Conservation (phyloP, 2,329 filamentous ascomycete species). For the Sphaerulina populicola region DNA sequence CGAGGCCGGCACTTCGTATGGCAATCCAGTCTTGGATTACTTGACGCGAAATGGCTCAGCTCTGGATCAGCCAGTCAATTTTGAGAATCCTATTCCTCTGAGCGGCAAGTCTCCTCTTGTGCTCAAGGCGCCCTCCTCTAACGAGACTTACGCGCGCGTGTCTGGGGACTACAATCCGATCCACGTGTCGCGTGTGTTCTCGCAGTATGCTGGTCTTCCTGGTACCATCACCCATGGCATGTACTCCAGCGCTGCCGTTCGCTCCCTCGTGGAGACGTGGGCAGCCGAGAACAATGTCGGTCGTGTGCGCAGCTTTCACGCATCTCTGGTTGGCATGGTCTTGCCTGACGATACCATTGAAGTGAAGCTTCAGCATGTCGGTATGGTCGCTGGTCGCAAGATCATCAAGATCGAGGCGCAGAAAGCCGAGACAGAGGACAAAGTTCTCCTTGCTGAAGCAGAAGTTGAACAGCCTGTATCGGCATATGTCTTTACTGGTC, state of each 20-base stretch:
- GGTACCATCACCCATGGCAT: constrained; percentile 98
- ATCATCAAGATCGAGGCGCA: constrained; percentile 97
- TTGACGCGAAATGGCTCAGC: constrained; percentile 82
- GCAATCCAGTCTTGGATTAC: constrained; percentile 95
- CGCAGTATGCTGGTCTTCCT: constrained; percentile 86
- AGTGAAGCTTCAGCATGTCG: constrained; percentile 90
- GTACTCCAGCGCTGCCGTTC: constrained; percentile 96
- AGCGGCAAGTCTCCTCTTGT: constrained; percentile 84
- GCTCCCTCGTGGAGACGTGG: constrained; percentile 96
- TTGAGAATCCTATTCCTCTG: constrained; percentile 93
- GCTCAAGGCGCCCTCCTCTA: constrained; percentile 85
- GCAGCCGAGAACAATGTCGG: constrained; percentile 98
- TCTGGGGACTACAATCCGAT: constrained; percentile 99
- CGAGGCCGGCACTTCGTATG: constrained; percentile 79
- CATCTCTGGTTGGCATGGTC: constrained; percentile 96
- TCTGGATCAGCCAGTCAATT: constrained; percentile 92
- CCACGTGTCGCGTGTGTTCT: constrained; percentile 94
- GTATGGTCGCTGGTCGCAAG: constrained; percentile 97
- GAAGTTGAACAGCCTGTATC: constrained; percentile 97
- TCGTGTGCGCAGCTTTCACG: constrained; percentile 94
- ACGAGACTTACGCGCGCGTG: constrained; percentile 95
- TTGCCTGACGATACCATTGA: constrained; percentile 91
- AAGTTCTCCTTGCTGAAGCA: constrained; percentile 88
- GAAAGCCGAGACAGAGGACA: constrained; percentile 93
- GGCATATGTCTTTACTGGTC: constrained; percentile 94